Evolutionary conservation across 1,139 yeast species (phyloP).

Genomic region (Pichia sp.): DNA sequence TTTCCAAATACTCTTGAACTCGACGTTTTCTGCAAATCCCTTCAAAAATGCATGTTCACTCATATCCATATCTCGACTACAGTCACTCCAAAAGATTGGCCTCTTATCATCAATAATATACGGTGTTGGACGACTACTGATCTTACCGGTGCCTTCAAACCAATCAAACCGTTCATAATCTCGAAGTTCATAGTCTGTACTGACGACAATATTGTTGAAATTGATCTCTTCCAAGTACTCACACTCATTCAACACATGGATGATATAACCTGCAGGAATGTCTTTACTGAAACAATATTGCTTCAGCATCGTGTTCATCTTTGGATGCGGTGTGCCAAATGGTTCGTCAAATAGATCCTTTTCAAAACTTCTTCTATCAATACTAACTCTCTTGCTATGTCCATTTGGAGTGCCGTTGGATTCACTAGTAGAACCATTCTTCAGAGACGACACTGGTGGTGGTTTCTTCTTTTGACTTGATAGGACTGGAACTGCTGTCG

Average conservation of each 20-base stretch:
- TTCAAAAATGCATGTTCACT: conserved; percentile 18
- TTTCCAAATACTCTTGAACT: conserved; percentile 34
- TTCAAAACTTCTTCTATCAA: neutral
- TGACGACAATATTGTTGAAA: conserved; percentile 54
- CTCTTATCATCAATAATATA: conserved; percentile 14
- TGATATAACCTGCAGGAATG: conserved; percentile 64
- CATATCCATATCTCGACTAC: conserved; percentile 26
- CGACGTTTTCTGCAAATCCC: conserved; percentile 15
- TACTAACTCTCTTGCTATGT: neutral
- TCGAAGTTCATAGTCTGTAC: conserved; percentile 55
- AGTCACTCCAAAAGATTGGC: conserved; percentile 32
- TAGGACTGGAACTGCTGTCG: neutral
- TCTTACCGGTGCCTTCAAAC: conserved; percentile 23
- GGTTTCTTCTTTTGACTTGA: neutral
- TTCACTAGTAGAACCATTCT: no score
- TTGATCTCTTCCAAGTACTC: conserved; percentile 51
- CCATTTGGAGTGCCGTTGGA: no score
- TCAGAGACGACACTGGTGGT: neutral
- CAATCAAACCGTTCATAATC: conserved; percentile 31
- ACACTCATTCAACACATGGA: conserved; percentile 60
- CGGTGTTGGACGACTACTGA: conserved; percentile 11
- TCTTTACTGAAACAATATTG: conserved; percentile 62
- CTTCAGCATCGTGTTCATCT: conserved; percentile 53
- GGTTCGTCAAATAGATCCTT: conserved; percentile 22
- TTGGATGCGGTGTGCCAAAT: conserved; percentile 48